Evolutionary conservation across 768 basidiomycete species (phyloP).

Genomic region (Tubosaeta brunneosetosa): DNA sequence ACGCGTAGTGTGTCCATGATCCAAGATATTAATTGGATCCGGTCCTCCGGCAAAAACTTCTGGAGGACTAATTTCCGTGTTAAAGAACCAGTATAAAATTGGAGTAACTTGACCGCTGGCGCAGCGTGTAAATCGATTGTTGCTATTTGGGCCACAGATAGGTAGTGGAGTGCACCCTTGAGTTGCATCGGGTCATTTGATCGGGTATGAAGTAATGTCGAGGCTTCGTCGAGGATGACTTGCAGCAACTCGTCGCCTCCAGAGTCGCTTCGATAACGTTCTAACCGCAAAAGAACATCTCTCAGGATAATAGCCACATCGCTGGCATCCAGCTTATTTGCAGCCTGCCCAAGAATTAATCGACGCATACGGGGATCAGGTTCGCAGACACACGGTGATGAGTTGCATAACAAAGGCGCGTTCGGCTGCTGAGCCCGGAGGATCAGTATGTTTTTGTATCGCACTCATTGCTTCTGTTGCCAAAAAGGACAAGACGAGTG

Average conservation of each 20-base stretch:
- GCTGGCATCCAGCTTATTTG: constrained; percentile 38
- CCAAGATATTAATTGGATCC: constrained; percentile 41
- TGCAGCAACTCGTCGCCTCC: constrained; percentile 40
- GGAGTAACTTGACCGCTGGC: constrained; percentile 44
- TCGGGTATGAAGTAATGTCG: constrained; percentile 30
- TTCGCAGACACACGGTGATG: constrained; percentile 38
- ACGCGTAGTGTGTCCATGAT: constrained; percentile 42
- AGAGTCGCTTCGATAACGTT: constrained; percentile 35
- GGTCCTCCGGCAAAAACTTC: constrained; percentile 41
- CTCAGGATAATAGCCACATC: constrained; percentile 48
- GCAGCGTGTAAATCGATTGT: constrained; percentile 39
- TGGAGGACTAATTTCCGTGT: constrained; percentile 45
- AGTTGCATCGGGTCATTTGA: constrained; percentile 31
- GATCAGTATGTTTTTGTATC: constrained; percentile 42
- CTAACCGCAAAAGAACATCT: constrained; percentile 48
- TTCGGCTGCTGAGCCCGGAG: constrained; percentile 43
- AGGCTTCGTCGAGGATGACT: constrained; percentile 35
- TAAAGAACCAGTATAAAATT: constrained; percentile 45
- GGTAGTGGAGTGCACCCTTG: constrained; percentile 36
- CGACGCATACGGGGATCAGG: neutral
- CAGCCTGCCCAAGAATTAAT: constrained; percentile 37
- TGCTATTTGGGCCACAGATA: constrained; percentile 44
- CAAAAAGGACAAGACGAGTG: constrained; percentile 58
- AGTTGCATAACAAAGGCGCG: constrained; percentile 44
- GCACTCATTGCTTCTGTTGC: constrained; percentile 45